Percentiles rank a stretch among this genome's conserved stretches.
These are phyloP conservation scores for Penicillium odoratum DNA, from an alignment of 495 filamentous ascomycete species.

Conservation along the genomic window DNA sequence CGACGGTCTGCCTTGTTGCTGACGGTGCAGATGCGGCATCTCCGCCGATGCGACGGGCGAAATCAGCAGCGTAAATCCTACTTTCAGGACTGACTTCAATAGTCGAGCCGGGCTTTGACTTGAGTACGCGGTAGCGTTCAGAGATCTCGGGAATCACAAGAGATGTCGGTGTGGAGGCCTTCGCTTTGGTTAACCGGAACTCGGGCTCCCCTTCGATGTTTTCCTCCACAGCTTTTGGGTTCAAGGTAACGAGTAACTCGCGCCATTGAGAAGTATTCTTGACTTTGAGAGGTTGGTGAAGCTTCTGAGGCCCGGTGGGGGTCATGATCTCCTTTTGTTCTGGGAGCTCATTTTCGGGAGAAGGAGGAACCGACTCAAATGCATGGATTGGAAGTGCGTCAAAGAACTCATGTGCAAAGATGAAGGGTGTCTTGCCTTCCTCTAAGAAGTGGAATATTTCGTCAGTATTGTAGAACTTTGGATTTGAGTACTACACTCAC, in stretches of 20 bases:
- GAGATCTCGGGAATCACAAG: slow-evolving; percentile 84
- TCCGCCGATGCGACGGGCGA: slow-evolving; percentile 81
- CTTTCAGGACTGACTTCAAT: slow-evolving; percentile 91
- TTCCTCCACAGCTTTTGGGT: slow-evolving; percentile 54
- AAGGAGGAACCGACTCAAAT: slow-evolving; percentile 69
- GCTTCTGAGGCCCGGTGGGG: slow-evolving; percentile 43
- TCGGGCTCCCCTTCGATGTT: slow-evolving; percentile 57
- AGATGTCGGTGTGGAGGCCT: slow-evolving; percentile 73
- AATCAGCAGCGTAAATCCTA: slow-evolving; percentile 71
- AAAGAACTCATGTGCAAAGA: slow-evolving; percentile 97
- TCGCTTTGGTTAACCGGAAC: slow-evolving; percentile 79
- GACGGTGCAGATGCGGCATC: slow-evolving; percentile 42
- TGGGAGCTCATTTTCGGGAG: slow-evolving; percentile 32
- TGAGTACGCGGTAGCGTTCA: slow-evolving; percentile 73
- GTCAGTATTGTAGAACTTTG: background rate
- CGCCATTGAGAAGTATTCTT: slow-evolving; percentile 71
- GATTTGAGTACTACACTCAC: slow-evolving; percentile 35
- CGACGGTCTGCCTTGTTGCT: slow-evolving; percentile 17
- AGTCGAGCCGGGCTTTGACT: slow-evolving; percentile 57
- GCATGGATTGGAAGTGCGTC: slow-evolving; percentile 98
- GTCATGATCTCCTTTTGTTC: slow-evolving; percentile 46
- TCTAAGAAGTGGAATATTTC: slow-evolving; percentile 12
- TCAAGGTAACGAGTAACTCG: slow-evolving; percentile 76
- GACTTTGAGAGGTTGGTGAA: slow-evolving; percentile 44
- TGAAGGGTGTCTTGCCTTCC: slow-evolving; percentile 76